Evolutionary conservation across 2,329 filamentous ascomycete species (phyloP), one percentile per base, ranked within the genome.

Genomic region (Monosporascus sp.): DNA sequence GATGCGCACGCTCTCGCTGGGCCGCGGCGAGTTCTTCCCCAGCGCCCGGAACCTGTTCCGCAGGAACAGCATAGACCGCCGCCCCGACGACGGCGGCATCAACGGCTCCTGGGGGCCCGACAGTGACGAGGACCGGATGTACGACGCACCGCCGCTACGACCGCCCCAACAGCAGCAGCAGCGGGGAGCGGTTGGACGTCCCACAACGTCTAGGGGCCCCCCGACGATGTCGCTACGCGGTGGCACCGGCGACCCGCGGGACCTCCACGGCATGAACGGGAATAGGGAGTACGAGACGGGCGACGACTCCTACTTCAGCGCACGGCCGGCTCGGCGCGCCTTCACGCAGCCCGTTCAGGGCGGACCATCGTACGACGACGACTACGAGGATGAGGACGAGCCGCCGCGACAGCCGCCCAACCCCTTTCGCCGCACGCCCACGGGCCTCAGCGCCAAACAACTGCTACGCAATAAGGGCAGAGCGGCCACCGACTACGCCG

Each of bases 391-490:
- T 3, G 52, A 52, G 17, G 20, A 54, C 22, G 52, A 55, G 47
- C 49, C 55, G 49, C 40, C 44, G 41, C 55, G 20, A 22, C 58
- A 46, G 47, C 58, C 48, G 38, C 51, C 52, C 15, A 54, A 60
- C 48, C 71, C 75, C 0, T 88, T 91, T 69, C 82, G 85, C 60
- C 84, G 88, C 43, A 85, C 84, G 5, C 86, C 88, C 2, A 91
- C 88, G 0, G 85, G 84, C 15, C 70, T 90, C 41, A 84, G 82
- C 24, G 71, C 75, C 2, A 89, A 86, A 65, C 78, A 86, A 59
- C 73, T 79, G 60, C 73, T 79, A 60, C 79, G 77, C 62, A 78
- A 80, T 57, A 66, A 69, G 9, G 73, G 71, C 53, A 35, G 31
- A 35, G 11, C 31, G 31, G 69, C 76, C 2, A 75, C 78, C 41